These are phyloP conservation scores for Aspergillus sp. DNA, from an alignment of 2,329 filamentous ascomycete genomes.

Conservation along the genomic window DNA sequence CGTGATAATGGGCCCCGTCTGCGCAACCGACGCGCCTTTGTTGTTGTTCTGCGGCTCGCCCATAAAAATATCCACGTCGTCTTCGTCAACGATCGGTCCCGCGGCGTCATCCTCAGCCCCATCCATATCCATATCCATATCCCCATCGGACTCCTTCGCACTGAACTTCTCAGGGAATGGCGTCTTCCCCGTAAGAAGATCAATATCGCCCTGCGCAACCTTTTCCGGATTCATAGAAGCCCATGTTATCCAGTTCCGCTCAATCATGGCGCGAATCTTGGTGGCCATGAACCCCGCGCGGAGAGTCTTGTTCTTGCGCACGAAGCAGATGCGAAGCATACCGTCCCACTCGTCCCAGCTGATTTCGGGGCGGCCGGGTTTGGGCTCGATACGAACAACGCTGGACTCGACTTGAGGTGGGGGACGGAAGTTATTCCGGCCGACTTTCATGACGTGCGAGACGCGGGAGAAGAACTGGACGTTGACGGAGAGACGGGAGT, in stretches of 20 bases:
- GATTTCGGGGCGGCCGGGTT: slow-evolving; percentile 80
- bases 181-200: slow-evolving; percentile 36
- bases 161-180: background rate
- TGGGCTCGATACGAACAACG: slow-evolving; percentile 86
- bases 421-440: slow-evolving; percentile 93
- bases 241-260: slow-evolving; percentile 20
- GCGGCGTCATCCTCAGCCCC: slow-evolving; percentile 45
- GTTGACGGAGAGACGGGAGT: slow-evolving; percentile 87
- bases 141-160: slow-evolving; percentile 11
- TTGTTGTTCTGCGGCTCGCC: slow-evolving; percentile 29
- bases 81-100: slow-evolving; percentile 33
- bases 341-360: slow-evolving; percentile 96
- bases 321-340: slow-evolving; percentile 76
- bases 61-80: slow-evolving; percentile 48
- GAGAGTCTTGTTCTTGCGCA: slow-evolving; percentile 86
- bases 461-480: slow-evolving; percentile 87
- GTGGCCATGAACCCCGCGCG: slow-evolving; percentile 74
- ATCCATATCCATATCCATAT: slow-evolving; percentile 37
- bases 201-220: slow-evolving; percentile 50
- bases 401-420: slow-evolving; percentile 90
- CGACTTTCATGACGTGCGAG: slow-evolving; percentile 80
- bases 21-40: slow-evolving; percentile 57
- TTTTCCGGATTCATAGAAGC: slow-evolving; percentile 36
- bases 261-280: slow-evolving; percentile 45
- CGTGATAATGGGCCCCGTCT: slow-evolving; percentile 40